Conservation (phyloP, 2,329 filamentous ascomycete genomes). For the Aspergillus ibericus region DNA sequence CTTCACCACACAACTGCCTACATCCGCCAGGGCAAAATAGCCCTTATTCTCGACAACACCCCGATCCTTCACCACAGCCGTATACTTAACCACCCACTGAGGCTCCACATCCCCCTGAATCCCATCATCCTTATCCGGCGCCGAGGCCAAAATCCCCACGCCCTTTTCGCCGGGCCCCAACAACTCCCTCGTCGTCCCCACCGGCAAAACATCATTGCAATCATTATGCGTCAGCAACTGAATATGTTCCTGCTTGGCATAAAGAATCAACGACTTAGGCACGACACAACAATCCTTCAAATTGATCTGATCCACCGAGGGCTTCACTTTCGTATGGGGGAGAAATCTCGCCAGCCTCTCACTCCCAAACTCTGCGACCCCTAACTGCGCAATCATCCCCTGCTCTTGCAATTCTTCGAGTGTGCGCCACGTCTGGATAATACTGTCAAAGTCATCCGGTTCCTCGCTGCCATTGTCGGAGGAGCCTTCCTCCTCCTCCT, state of each 20-base stretch:
- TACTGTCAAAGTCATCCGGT: slow-evolving; percentile 58
- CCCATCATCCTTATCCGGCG: slow-evolving; percentile 52
- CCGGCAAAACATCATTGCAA: slow-evolving; percentile 85
- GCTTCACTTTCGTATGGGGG: slow-evolving; percentile 66
- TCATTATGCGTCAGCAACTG: slow-evolving; percentile 93
- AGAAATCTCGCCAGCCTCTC: slow-evolving; percentile 79
- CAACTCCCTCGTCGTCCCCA: slow-evolving; percentile 80
- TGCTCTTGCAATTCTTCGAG: slow-evolving; percentile 71
- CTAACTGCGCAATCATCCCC: slow-evolving; percentile 72
- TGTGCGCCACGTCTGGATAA: slow-evolving; percentile 67
- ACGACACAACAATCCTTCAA: slow-evolving; percentile 94
- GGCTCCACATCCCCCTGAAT: slow-evolving; percentile 77
- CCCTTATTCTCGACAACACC: slow-evolving; percentile 98
- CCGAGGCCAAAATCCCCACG: slow-evolving; percentile 70
- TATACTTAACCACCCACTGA: slow-evolving; percentile 97
- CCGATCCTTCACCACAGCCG: slow-evolving; percentile 86
- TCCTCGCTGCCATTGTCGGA: slow-evolving; percentile 40
- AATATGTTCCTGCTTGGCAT: slow-evolving; percentile 80
- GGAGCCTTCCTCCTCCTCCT: slow-evolving; percentile 66
- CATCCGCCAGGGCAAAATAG: slow-evolving; percentile 84
- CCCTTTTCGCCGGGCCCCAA: slow-evolving; percentile 71
- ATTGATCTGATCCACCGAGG: slow-evolving; percentile 93
- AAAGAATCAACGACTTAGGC: slow-evolving; percentile 77
- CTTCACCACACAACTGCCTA: slow-evolving; percentile 50
- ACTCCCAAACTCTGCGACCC: slow-evolving; percentile 87